Evolutionary conservation across 305 asterid species (phyloP).

Genomic region (Coffea humblotiana): DNA sequence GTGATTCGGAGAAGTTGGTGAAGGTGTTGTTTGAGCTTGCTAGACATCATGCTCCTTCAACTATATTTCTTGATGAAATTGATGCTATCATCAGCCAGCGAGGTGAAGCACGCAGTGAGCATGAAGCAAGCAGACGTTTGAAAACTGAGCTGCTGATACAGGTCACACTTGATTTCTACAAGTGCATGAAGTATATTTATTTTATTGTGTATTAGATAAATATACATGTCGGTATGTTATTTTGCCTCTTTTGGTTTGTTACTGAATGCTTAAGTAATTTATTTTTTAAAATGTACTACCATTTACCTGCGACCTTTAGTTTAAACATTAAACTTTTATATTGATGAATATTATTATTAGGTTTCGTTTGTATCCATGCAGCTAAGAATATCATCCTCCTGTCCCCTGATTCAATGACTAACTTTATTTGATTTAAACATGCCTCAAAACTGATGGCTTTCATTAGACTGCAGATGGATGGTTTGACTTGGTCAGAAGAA

Average conservation of each 20-base stretch:
- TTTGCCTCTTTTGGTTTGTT: too few relatives aligned
- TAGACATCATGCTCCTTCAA: conserved; percentile 95
- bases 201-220: background rate
- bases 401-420: background rate
- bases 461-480: conserved; percentile 92
- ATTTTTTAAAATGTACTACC: background rate
- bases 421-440: background rate
- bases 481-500: conserved; percentile 80
- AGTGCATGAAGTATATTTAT: conserved; percentile 11
- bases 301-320: background rate
- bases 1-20: conserved; percentile 95
- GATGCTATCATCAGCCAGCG: conserved; percentile 97
- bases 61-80: conserved; percentile 94
- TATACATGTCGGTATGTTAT: too few relatives aligned
- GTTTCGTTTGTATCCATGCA: background rate
- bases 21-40: conserved; percentile 96
- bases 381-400: background rate
- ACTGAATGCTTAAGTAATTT: background rate
- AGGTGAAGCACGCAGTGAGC: conserved; percentile 96
- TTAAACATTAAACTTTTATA: too few relatives aligned
- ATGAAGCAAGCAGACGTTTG: conserved; percentile 96
- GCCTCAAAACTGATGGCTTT: conserved; percentile 29
- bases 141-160: conserved; percentile 95
- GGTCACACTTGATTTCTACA: conserved; percentile 43
- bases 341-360: too few relatives aligned